Percentiles rank a stretch among this genome's conserved stretches.
Evolutionary conservation across 2,329 filamentous ascomycete species (phyloP).

Genomic region (Sarocladiaceae sp.): DNA sequence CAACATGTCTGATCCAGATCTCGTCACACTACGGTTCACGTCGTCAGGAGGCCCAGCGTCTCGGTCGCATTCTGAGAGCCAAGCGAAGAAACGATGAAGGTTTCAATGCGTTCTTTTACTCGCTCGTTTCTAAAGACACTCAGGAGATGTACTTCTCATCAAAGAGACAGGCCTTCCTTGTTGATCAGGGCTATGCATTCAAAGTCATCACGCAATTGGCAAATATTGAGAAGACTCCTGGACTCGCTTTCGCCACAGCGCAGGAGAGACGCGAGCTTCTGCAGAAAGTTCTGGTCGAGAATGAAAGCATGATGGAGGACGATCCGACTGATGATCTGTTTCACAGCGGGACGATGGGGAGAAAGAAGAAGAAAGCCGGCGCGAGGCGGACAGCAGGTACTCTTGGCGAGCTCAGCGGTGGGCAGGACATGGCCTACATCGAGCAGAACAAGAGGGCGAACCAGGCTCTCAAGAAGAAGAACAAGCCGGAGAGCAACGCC

Average conservation of each 20-base stretch:
- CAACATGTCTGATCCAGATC: conserved; percentile 90
- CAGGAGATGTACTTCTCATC: conserved; percentile 97
- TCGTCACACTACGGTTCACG: conserved; percentile 92
- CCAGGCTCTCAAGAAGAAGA: conserved; percentile 29
- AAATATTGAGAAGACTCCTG: conserved; percentile 78
- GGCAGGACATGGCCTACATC: conserved; percentile 95
- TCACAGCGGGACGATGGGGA: conserved; percentile 38
- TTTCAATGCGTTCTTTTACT: conserved; percentile 99
- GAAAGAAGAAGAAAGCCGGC: conserved; percentile 45
- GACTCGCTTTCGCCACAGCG: conserved; percentile 72
- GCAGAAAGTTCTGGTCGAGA: conserved; percentile 82
- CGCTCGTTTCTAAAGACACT: conserved; percentile 92
- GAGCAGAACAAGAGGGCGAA: conserved; percentile 73
- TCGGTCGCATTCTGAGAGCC: conserved; percentile 87
- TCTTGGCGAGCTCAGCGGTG: conserved; percentile 79
- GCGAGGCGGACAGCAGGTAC: conserved; percentile 78
- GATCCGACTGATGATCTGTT: conserved; percentile 46
- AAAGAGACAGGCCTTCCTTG: conserved; percentile 92
- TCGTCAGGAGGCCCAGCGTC: conserved; percentile 84
- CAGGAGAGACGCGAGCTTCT: conserved; percentile 79
- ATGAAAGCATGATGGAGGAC: conserved; percentile 69
- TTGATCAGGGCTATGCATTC: conserved; percentile 97
- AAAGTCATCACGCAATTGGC: conserved; percentile 96
- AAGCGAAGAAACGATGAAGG: conserved; percentile 96
- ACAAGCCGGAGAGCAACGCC: conserved; percentile 31